Base-by-base conservation (phyloP, 73 alveolate species). In the Tetrahymena thermophila region DNA sequence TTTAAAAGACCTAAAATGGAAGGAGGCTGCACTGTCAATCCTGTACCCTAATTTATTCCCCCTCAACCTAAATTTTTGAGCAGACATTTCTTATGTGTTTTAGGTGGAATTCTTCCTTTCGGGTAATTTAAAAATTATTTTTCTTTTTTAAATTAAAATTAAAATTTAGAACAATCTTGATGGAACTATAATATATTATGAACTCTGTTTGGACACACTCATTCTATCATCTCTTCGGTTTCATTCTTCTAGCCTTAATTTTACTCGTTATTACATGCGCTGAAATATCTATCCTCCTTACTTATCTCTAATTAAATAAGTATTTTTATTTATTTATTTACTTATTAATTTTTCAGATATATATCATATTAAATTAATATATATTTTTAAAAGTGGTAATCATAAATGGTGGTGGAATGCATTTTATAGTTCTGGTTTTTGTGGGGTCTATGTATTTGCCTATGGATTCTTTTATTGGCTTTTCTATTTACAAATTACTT, bases 391-490 rank as follows among this genome's bases (percentile, higher is more conserved):
- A 93, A 84, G 96, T n/a, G 96, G 93, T 31, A 96, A 94, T 93
- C 83, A 94, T 35, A 43, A 96, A 25, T 94, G 96, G 96, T 94
- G 96, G 96, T 94, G 96, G 96, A 56, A 35, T 85, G 93, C 96
- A 23, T 89, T 85, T 38, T 34, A 42, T 28, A 85, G 93, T n/a
- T 38, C 96, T 85, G 96, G 96, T 14, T 84, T 96, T 35, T 94
- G 96, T n/a, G 96, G 96, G 10, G 44, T 94, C 43, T 94, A 94
- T 89, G 43, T 94, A 55, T 94, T 94, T 93, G 93, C 83, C 28
- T 94, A 94, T 34, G 93, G 96, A 25, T 35, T 43, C 55, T 34
- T 89, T 35, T 94, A 93, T 93, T 93, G 56, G 37, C 15, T 93
- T 4, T 42, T 55, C 35, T 35, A 89, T 16, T 35, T 94, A 55